phyloP scores from a whole-genome alignment of 2,329 filamentous ascomycete species.

The Exophiala calicioides region DNA sequence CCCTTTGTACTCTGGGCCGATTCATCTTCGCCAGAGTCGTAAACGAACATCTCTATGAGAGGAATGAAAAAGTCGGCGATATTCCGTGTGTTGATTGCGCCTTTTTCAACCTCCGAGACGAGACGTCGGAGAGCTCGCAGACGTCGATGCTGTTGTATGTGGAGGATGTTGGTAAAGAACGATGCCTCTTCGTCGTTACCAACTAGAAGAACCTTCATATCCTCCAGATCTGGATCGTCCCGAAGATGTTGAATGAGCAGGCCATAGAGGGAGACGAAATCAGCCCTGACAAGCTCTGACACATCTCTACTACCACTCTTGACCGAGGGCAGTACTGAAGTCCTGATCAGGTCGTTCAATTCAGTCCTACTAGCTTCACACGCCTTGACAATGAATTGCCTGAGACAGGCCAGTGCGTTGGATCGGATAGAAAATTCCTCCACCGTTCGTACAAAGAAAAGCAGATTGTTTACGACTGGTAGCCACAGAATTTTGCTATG shows the following conservation, averaged over 20 bases:
- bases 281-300: constrained; percentile 81
- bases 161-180: constrained; percentile 91
- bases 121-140: constrained; percentile 79
- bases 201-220: constrained; percentile 71
- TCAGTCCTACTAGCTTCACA: constrained; percentile 45
- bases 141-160: constrained; percentile 84
- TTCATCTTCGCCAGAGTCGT: constrained; percentile 77
- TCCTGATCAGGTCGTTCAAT: constrained; percentile 61
- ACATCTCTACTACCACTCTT: constrained; percentile 73
- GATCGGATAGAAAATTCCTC: constrained; percentile 84
- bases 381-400: constrained; percentile 71
- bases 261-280: constrained; percentile 78
- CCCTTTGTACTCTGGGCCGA: constrained; percentile 77
- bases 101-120: constrained; percentile 64
- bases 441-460: constrained; percentile 81
- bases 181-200: constrained; percentile 74
- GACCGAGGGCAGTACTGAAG: constrained; percentile 71
- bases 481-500: constrained; percentile 70
- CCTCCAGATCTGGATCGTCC: constrained; percentile 68
- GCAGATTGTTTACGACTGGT: constrained; percentile 82
- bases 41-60: constrained; percentile 89
- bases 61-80: constrained; percentile 86
- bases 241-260: constrained; percentile 72
- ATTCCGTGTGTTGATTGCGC: constrained; percentile 72
- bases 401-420: constrained; percentile 79